A percentile compares a stretch with the other conserved stretches of the same genome.
These are phyloP conservation scores for Sambucus nigra DNA, from an alignment of 129 eudicot species.

Conservation along the genomic window DNA sequence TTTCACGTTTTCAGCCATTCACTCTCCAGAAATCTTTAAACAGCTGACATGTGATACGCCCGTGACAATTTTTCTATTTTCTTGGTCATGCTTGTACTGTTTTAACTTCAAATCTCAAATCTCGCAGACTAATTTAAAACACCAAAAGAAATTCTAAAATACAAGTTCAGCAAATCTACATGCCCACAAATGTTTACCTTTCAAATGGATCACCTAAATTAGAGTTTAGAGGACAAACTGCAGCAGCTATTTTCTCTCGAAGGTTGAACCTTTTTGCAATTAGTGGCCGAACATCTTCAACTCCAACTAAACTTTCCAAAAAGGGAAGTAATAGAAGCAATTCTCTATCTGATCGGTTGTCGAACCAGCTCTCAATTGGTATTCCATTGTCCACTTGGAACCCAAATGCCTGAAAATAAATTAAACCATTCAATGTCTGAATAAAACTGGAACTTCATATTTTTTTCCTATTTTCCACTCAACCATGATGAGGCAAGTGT, in stretches of 20 bases:
- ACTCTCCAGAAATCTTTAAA: not conserved
- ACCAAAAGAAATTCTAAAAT: not conserved
- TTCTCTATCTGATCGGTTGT: conserved; percentile 72
- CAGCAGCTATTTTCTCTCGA: conserved; percentile 64
- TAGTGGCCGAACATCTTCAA: conserved; percentile 81
- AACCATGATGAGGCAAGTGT: too few species aligned
- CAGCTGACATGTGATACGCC: not conserved
- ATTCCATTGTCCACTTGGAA: conserved; percentile 98
- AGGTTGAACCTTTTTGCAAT: conserved; percentile 68
- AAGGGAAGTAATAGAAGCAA: conserved; percentile 62
- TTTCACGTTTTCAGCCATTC: not conserved
- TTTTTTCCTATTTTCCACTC: too few species aligned
- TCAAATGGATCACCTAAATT: conserved; percentile 27
- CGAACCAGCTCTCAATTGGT: conserved; percentile 98
- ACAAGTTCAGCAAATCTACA: conserved; percentile 1
- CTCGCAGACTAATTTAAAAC: not conserved
- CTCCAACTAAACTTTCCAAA: conserved; percentile 79
- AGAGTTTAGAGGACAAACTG: conserved; percentile 43
- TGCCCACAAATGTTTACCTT: conserved; percentile 18
- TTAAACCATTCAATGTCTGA: not conserved
- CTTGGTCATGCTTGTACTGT: not conserved
- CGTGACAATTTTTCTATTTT: not conserved
- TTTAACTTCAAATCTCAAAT: not conserved
- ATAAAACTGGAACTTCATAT: not conserved
- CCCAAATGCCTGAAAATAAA: conserved; percentile 79